A percentile compares a stretch with the other conserved stretches of the same genome.
These are phyloP conservation scores for Magnusiomyces fungicola DNA, from an alignment of 1,139 yeast species.

Conservation along the genomic window DNA sequence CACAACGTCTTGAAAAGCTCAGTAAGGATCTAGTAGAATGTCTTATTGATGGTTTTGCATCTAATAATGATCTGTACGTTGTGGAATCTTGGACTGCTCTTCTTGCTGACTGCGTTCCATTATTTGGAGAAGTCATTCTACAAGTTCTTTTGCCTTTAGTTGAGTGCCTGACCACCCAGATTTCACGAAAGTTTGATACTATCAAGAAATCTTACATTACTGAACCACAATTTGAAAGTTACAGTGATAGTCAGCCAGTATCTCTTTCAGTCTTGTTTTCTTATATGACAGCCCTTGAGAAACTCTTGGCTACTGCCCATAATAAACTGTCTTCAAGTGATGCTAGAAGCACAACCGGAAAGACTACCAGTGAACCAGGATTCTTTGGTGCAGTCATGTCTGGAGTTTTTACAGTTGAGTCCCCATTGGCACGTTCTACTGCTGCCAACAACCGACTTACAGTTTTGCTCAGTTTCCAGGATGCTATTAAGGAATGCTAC, in stretches of 20 bases:
- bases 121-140: constrained; percentile 46
- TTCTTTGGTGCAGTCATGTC: constrained; percentile 73
- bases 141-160: constrained; percentile 45
- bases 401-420: constrained; percentile 79
- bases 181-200: constrained; percentile 35
- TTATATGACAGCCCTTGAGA: constrained; percentile 59
- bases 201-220: constrained; percentile 20
- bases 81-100: constrained; percentile 45
- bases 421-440: constrained; percentile 50
- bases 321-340: constrained; percentile 39
- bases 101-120: constrained; percentile 40
- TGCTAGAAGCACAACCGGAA: background rate
- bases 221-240: constrained; percentile 11
- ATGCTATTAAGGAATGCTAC: constrained; percentile 48
- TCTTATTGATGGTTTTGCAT: constrained; percentile 35
- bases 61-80: constrained; percentile 33
- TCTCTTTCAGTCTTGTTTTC: constrained; percentile 35
- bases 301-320: constrained; percentile 54
- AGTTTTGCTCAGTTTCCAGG: constrained; percentile 55
- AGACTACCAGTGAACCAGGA: constrained; percentile 38
- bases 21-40: constrained; percentile 25
- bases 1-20: constrained; percentile 10
- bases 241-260: constrained; percentile 7
- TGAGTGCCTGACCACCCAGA: constrained; percentile 44
- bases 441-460: constrained; percentile 48